Evolutionary conservation across 2,329 filamentous ascomycete genomes (phyloP).

Genomic region (Nemania bipapillata): DNA sequence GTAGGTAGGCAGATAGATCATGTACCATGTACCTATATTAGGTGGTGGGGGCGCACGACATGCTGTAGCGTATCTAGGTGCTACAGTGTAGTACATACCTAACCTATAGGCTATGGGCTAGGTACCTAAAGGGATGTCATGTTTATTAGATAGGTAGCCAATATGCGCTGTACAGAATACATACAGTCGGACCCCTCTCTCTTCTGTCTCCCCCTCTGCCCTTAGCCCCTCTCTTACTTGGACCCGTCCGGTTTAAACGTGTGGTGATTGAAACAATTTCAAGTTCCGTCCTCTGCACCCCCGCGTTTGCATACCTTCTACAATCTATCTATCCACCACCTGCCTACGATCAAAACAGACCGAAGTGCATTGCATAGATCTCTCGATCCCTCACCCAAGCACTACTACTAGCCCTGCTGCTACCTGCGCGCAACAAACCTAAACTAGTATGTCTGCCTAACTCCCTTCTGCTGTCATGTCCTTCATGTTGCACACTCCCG

Average conservation of each 20-base stretch:
- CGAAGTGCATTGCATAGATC: constrained; percentile 28
- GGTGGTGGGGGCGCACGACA: not conserved
- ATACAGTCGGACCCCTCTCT: not conserved
- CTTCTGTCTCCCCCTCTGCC: no score
- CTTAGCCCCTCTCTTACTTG: constrained; percentile 10
- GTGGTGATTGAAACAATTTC: constrained; percentile 34
- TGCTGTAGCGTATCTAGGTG: not conserved
- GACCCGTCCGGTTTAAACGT: constrained; percentile 23
- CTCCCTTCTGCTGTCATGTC: constrained; percentile 10
- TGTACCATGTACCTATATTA: not conserved
- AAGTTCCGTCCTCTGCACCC: constrained; percentile 32
- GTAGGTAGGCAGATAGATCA: no score
- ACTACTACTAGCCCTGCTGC: constrained; percentile 12
- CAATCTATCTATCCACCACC: constrained; percentile 16
- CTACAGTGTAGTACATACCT: not conserved
- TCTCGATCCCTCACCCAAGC: constrained; percentile 8
- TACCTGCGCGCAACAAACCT: constrained; percentile 20
- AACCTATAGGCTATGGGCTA: not conserved
- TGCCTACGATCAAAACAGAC: constrained; percentile 4
- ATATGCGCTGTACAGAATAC: no score
- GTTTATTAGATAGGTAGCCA: constrained; percentile 1
- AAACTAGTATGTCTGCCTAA: constrained; percentile 37
- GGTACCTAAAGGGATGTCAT: no score
- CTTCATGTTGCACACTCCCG: not conserved
- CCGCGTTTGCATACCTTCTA: constrained; percentile 37